Evolutionary conservation across 1,284 basidiomycete species (phyloP), one percentile per base, ranked within the genome.

Genomic region (Bjerkandera adusta): DNA sequence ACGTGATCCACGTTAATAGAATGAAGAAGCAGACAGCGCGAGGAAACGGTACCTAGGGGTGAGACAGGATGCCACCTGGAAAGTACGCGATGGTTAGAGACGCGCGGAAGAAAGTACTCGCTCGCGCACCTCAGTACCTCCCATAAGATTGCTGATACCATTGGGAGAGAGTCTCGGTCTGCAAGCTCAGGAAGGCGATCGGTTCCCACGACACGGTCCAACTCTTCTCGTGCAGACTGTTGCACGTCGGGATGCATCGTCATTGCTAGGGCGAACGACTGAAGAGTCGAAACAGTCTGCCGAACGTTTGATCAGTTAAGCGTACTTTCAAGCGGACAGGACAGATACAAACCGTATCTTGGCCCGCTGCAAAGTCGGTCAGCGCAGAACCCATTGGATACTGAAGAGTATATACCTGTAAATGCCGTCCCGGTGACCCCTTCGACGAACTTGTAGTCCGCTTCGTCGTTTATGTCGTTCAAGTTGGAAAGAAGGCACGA

Each of bases 101-200:
- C 7, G 18, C 33, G 18, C 13, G 16, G 21, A 4, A 10, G 16
- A 5, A 4, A 22, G 18, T 4, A n/a, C 24, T 21, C 21, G 36
- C 22, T 12, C 6, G 21, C 39, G 18, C 13, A 74, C 40, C 73
- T 60, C 42, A 74, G 49, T 21, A 68, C 60, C 52, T 77, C 74
- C 49, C 69, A 67, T 13, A 73, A 56, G 4, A 73, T 48, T 0
- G 68, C 70, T n/a, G 68, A 58, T 12, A 55, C 20, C 29, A 34
- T 34, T n/a, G 45, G 45, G 16, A 47, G 36, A 12, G 45, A 32
- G 12, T 33, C 18, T 1, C 55, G 51, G n/a, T 67, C 54, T 43
- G 75, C 74, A 39, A 72, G 66, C 3, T 64, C 60, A 0, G 74
- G 74, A 13, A 75, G 57, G 24, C 72, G 59, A 30, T 68, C 65